A percentile compares a stretch with the other conserved stretches of the same genome.
These are phyloP conservation scores for Plasmodium gonderi DNA, from an alignment of 169 alveolate genomes.

Conservation along the genomic window DNA sequence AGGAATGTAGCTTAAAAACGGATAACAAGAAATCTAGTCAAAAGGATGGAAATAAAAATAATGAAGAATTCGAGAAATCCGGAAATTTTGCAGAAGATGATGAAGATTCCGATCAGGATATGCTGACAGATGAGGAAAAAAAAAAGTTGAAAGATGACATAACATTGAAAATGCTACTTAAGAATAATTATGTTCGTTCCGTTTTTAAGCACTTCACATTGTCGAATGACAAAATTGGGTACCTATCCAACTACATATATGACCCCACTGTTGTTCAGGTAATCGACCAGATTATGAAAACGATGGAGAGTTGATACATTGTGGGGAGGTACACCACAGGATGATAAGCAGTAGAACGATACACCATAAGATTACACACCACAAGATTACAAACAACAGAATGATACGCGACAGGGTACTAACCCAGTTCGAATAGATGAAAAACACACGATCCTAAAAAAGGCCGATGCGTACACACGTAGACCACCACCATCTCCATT, in stretches of 20 bases:
- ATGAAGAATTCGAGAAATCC: neutral
- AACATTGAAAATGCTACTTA: constrained; percentile 17
- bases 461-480: too few species aligned
- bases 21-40: neutral
- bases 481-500: too few species aligned
- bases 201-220: constrained; percentile 29
- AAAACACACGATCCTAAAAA: too few species aligned
- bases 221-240: constrained; percentile 45
- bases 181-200: constrained; percentile 65
- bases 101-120: constrained; percentile 15
- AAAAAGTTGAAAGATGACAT: constrained; percentile 46
- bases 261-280: constrained; percentile 72
- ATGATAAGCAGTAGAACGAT: too few species aligned
- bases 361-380: too few species aligned
- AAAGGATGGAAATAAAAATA: neutral
- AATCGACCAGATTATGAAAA: constrained; percentile 64
- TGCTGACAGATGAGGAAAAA: constrained; percentile 43
- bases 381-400: too few species aligned
- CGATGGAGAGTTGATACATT: constrained; percentile 11
- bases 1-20: neutral
- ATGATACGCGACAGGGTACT: too few species aligned
- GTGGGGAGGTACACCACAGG: neutral
- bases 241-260: constrained; percentile 44
- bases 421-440: too few species aligned
- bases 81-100: neutral